A percentile compares a stretch with the other conserved stretches of the same genome.
Evolutionary conservation across 805 yeast species (phyloP).

Genomic region (Suhomyces tanzawaensis): DNA sequence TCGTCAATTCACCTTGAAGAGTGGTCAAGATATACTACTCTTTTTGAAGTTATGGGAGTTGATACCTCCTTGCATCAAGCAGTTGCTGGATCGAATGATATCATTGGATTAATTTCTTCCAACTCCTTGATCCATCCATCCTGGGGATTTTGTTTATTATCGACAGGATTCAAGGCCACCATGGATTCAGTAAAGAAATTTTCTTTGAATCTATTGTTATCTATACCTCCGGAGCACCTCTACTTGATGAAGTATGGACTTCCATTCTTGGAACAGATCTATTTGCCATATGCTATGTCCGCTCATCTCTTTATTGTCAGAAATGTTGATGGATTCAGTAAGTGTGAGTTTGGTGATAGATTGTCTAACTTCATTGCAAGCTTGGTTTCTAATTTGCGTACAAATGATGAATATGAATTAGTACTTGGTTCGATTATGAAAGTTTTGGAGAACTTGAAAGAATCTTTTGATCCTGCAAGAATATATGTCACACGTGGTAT

Average conservation of each 20-base stretch:
- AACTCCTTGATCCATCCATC: constrained; percentile 55
- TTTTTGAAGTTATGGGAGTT: constrained; percentile 76
- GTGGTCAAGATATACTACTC: constrained; percentile 73
- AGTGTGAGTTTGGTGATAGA: constrained; percentile 59
- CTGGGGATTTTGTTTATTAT: constrained; percentile 72
- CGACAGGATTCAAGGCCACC: constrained; percentile 73
- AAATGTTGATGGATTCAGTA: constrained; percentile 21
- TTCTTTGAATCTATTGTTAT: constrained; percentile 53
- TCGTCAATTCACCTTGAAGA: constrained; percentile 36
- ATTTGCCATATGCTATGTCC: constrained; percentile 59
- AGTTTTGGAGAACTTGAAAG: constrained; percentile 46
- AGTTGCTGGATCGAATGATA: constrained; percentile 68
- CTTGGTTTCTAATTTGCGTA: constrained; percentile 28
- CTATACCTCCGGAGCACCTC: constrained; percentile 47
- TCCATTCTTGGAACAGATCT: constrained; percentile 45
- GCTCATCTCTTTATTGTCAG: constrained; percentile 59
- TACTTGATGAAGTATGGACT: constrained; percentile 32
- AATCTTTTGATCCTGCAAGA: constrained; percentile 68
- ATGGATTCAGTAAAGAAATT: constrained; percentile 75
- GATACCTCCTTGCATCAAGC: constrained; percentile 88
- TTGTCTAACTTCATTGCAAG: constrained; percentile 46
- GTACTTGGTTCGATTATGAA: constrained; percentile 33
- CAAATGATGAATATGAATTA: constrained; percentile 21
- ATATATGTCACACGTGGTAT: constrained; percentile 60
- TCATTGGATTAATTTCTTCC: constrained; percentile 50